phyloP scores from a whole-genome alignment of 495 filamentous ascomycete species.

The Podospora pseudopauciseta region DNA sequence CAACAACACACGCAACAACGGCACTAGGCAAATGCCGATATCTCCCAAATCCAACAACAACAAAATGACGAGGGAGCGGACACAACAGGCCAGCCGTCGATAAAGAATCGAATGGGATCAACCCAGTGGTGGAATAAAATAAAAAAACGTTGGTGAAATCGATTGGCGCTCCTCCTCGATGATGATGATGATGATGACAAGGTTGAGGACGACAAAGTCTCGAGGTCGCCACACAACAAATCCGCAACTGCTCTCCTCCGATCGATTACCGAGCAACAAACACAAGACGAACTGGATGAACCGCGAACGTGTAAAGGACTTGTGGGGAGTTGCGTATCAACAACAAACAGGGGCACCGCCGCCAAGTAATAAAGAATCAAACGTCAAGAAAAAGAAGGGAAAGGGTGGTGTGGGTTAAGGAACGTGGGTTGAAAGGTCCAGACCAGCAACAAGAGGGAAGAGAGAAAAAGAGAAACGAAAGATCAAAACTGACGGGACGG shows the following conservation, averaged over 20 bases:
- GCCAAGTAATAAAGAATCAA: slow-evolving; percentile 10
- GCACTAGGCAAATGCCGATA: background rate
- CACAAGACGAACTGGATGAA: background rate
- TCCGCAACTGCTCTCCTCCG: background rate
- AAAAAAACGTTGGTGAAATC: background rate
- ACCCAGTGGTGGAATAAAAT: slow-evolving; percentile 19
- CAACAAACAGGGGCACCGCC: slow-evolving; percentile 2
- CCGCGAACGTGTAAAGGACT: background rate
- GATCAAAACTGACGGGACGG: slow-evolving; percentile 21
- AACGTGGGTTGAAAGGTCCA: slow-evolving; percentile 10
- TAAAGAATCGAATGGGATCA: slow-evolving; percentile 25
- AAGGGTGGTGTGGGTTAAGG: slow-evolving; percentile 10
- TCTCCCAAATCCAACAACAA: background rate
- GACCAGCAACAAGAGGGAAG: slow-evolving; percentile 10
- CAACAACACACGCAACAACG: slow-evolving; percentile 6
- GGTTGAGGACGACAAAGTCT: no score
- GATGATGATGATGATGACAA: slow-evolving; percentile 7
- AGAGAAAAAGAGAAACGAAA: slow-evolving; percentile 22
- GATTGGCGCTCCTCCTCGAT: slow-evolving; percentile 10
- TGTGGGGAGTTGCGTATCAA: slow-evolving; percentile 11
- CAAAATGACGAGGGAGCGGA: slow-evolving; percentile 13
- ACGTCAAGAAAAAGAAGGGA: slow-evolving; percentile 8
- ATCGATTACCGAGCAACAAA: background rate
- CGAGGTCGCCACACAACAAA: background rate
- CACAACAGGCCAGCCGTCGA: slow-evolving; percentile 39